Conservation (phyloP, 768 basidiomycete genomes). For the Brasilioporus rufonigricans region DNA sequence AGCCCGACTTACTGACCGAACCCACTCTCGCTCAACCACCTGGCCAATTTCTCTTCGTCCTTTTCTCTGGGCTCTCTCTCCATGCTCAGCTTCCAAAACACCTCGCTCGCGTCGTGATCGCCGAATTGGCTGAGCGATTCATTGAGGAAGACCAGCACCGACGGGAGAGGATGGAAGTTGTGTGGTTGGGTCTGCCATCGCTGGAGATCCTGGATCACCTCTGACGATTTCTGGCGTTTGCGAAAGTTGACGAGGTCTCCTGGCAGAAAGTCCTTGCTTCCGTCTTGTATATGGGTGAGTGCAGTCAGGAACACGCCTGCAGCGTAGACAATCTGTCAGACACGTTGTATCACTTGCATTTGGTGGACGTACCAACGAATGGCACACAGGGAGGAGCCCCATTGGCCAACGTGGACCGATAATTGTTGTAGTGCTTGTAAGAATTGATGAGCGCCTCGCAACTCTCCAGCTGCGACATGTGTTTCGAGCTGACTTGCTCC, state of each 20-base stretch:
- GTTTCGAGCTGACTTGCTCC: slow-evolving; percentile 51
- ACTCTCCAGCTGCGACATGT: slow-evolving; percentile 46
- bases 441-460: slow-evolving; percentile 62
- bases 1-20: slow-evolving; percentile 29
- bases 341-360: not conserved
- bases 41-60: slow-evolving; percentile 50
- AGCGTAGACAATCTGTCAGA: not conserved
- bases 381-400: slow-evolving; percentile 67
- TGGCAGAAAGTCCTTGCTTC: slow-evolving; percentile 49
- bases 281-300: slow-evolving; percentile 62
- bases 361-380: slow-evolving; percentile 53
- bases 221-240: slow-evolving; percentile 53
- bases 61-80: slow-evolving; percentile 54
- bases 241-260: slow-evolving; percentile 55
- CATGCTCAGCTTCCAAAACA: slow-evolving; percentile 46
- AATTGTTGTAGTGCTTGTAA: slow-evolving; percentile 66
- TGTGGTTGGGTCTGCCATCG: slow-evolving; percentile 55
- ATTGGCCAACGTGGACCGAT: slow-evolving; percentile 50
- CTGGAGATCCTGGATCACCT: slow-evolving; percentile 56
- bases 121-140: slow-evolving; percentile 37
- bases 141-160: slow-evolving; percentile 44
- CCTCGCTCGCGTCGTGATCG: slow-evolving; percentile 32
- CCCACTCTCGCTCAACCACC: slow-evolving; percentile 38
- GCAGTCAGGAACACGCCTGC: slow-evolving; percentile 59
- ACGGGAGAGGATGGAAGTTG: slow-evolving; percentile 46